Percentiles rank a stretch among this genome's conserved stretches.
These are phyloP conservation scores for Penicillium oxalicum DNA, from an alignment of 2,329 filamentous ascomycete genomes.

Conservation along the genomic window DNA sequence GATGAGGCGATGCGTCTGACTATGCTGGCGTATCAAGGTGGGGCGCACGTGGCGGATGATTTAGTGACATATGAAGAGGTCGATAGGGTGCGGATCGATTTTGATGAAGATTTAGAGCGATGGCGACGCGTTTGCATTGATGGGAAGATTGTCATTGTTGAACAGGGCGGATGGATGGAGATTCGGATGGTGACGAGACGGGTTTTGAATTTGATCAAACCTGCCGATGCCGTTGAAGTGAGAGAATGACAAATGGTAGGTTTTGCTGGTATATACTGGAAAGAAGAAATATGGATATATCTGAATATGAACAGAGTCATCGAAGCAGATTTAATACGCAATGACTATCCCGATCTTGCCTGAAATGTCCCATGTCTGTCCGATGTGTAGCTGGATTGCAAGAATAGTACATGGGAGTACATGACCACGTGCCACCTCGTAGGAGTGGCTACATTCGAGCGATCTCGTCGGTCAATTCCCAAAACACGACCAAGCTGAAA, in stretches of 20 bases:
- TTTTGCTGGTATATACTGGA: not conserved
- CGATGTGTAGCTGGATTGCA: no score
- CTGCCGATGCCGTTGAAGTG: not conserved
- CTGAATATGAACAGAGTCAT: no score
- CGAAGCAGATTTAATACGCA: no score
- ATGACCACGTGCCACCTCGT: no score
- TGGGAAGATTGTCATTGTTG: slow-evolving; percentile 74
- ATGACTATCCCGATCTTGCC: no score
- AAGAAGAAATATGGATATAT: no score
- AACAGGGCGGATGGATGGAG: slow-evolving; percentile 64
- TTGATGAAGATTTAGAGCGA: slow-evolving; percentile 53
- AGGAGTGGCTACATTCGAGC: no score
- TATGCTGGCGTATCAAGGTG: slow-evolving; percentile 55
- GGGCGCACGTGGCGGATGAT: slow-evolving; percentile 49
- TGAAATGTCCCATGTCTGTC: no score
- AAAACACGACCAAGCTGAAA: no score
- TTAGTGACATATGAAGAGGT: slow-evolving; percentile 66
- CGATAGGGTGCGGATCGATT: slow-evolving; percentile 60
- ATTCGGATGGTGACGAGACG: slow-evolving; percentile 39
- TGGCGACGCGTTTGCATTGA: slow-evolving; percentile 92
- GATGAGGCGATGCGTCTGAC: slow-evolving; percentile 71
- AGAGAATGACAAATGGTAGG: not conserved
- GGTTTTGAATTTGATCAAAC: slow-evolving; percentile 18
- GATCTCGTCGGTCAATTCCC: no score
- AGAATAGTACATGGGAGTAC: no score